phyloP scores from a whole-genome alignment of 1,284 basidiomycete genomes.

The Meripilus lineatus region DNA sequence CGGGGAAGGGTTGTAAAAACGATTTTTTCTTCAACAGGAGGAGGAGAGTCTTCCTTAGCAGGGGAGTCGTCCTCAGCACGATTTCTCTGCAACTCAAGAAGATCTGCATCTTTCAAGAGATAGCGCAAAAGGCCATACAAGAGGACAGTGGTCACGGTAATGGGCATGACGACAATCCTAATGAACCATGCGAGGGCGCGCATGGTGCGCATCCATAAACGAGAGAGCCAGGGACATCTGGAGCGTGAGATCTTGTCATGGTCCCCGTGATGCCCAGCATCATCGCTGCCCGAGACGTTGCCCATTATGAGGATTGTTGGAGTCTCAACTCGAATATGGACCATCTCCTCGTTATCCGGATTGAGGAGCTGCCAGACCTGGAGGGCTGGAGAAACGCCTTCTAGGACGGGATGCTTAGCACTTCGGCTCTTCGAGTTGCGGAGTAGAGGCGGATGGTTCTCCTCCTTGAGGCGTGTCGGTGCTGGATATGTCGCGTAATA shows the following conservation, averaged over 20 bases:
- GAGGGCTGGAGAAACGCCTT: slow-evolving; percentile 45
- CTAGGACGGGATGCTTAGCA: slow-evolving; percentile 27
- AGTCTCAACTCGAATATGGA: slow-evolving; percentile 80
- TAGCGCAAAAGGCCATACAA: slow-evolving; percentile 85
- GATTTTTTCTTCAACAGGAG: slow-evolving; percentile 40
- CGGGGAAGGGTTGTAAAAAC: slow-evolving; percentile 72
- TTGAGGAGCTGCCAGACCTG: slow-evolving; percentile 82
- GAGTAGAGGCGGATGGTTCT: background rate
- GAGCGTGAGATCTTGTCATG: slow-evolving; percentile 32
- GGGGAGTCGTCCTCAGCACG: slow-evolving; percentile 36
- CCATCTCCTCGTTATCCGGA: slow-evolving; percentile 58
- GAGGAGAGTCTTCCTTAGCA: slow-evolving; percentile 27
- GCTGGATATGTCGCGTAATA: slow-evolving; percentile 63
- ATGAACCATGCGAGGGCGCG: slow-evolving; percentile 66
- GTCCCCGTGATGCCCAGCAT: slow-evolving; percentile 14
- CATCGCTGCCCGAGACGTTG: slow-evolving; percentile 22
- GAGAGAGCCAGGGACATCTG: slow-evolving; percentile 39
- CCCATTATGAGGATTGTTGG: slow-evolving; percentile 74
- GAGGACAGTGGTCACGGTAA: slow-evolving; percentile 68
- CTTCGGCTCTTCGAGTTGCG: background rate
- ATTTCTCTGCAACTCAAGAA: slow-evolving; percentile 81
- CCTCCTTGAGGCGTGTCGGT: slow-evolving; percentile 32
- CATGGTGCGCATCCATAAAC: slow-evolving; percentile 43
- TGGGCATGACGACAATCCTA: slow-evolving; percentile 84
- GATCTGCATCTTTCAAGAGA: slow-evolving; percentile 87